Evolutionary conservation across 2,329 filamentous ascomycete species (phyloP).

Genomic region (Zymoseptoria brevis): DNA sequence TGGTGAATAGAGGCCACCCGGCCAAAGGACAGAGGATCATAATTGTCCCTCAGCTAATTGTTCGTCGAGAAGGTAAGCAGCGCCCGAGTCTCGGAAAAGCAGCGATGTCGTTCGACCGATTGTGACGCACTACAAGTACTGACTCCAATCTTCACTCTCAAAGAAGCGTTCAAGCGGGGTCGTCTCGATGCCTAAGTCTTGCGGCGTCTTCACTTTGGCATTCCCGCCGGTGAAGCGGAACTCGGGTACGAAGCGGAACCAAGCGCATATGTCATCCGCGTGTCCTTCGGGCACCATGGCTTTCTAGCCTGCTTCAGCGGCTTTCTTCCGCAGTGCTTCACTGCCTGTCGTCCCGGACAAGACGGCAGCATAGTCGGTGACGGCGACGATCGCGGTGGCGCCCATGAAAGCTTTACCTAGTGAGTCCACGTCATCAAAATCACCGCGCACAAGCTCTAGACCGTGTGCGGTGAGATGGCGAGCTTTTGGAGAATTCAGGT

Average conservation of each 20-base stretch:
- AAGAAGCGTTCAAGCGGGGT: background rate
- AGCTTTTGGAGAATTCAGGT: conserved; percentile 32
- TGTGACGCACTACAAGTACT: background rate
- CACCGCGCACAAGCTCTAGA: conserved; percentile 32
- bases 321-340: background rate
- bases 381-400: conserved; percentile 33
- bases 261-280: background rate
- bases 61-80: too few species aligned
- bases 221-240: background rate
- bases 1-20: too few species aligned
- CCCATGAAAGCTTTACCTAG: conserved; percentile 32
- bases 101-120: too few species aligned
- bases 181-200: background rate
- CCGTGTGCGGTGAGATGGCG: conserved; percentile 26
- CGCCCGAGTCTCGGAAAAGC: too few species aligned
- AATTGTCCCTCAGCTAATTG: too few species aligned
- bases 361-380: conserved; percentile 14
- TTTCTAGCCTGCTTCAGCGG: background rate
- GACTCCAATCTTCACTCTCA: background rate
- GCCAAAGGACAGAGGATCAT: too few species aligned
- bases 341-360: background rate
- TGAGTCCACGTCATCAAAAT: conserved; percentile 28
- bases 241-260: background rate
- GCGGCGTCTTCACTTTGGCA: background rate
- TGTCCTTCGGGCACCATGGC: background rate